Evolutionary conservation across 73 alveolate species (phyloP).

Genomic region (Blepharisma stoltei): DNA sequence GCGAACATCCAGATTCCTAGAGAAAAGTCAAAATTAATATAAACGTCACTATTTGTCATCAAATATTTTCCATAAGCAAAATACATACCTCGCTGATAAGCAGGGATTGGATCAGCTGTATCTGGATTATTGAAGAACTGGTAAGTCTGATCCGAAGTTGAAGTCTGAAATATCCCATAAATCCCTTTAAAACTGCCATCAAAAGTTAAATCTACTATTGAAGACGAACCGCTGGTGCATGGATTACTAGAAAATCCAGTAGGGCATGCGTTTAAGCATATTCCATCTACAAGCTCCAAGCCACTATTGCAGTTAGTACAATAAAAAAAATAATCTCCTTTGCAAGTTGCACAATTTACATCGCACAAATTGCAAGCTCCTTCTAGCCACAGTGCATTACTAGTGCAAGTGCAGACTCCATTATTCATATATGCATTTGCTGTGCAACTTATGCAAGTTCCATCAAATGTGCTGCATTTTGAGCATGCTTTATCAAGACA

Average conservation of each 20-base stretch:
- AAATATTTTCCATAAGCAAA: background rate
- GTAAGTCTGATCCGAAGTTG: background rate
- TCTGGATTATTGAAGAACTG: background rate
- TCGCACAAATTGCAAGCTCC: background rate
- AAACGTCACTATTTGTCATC: background rate
- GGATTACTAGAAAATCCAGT: background rate
- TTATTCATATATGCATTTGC: background rate
- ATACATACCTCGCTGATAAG: background rate
- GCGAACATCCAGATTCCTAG: background rate
- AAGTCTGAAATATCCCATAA: background rate
- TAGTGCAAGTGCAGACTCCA: constrained; percentile 10
- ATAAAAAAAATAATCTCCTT: background rate
- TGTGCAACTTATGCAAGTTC: background rate
- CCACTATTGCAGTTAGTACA: constrained; percentile 6
- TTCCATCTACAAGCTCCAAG: background rate
- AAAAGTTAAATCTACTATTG: background rate
- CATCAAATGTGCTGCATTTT: background rate
- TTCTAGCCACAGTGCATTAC: too few species aligned
- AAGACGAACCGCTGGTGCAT: background rate
- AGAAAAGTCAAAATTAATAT: background rate
- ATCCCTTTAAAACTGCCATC: background rate
- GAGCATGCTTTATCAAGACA: background rate
- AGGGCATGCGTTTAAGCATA: background rate
- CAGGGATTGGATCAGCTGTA: background rate
- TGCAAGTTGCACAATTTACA: background rate